Base-by-base conservation (phyloP, 768 basidiomycete genomes). In the Lentinula raphanica region DNA sequence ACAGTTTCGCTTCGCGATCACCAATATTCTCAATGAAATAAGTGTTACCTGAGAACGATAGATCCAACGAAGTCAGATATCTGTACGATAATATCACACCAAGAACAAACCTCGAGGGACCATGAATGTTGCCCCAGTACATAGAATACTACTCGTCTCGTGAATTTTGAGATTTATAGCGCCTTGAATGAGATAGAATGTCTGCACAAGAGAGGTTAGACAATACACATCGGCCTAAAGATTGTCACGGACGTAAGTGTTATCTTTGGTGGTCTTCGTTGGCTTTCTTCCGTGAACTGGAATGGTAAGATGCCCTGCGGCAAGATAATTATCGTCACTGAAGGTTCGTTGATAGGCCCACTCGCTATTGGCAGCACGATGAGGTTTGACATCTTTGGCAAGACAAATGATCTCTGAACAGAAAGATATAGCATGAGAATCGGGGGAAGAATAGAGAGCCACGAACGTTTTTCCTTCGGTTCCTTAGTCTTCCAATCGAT, bases 291-390 rank as follows among this genome's bases (percentile, higher is more conserved):
- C 82, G 6, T 81, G 76, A 0, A 89, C 83, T 3, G 93, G 93
- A 39, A 98, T 88, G 54, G 81, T 77, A 45, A 98, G 77, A 61
- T 94, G 84, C 0, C 97, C 97, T 29, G 92, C 88, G 1, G 94
- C 96, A 59, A 98, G 85, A 68, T 92, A 98, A 45, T 91, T 85
- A 46, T 85, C 90, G 61, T 98, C 96, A 27, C 88, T 86, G 65
- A 95, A 96, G 21, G 97, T 81, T 73, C 94, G 95, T 67, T 96
- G 89, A 69, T 92, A 99, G 23, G 76, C 78, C 86, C 94, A 98
- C 11, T 79, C 78, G 53, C 79, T 79, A 60, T 85, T 84, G 8
- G 76, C 78, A 0, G 90, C 84, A 17, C 76, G 67, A 58, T 78
- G 76, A 1, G 87, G 88, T 2, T 79, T 65, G 13, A 94, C 78